Evolutionary conservation across 75 land plant species (phyloP).

Genomic region (Chamaecyparis obtusa): DNA sequence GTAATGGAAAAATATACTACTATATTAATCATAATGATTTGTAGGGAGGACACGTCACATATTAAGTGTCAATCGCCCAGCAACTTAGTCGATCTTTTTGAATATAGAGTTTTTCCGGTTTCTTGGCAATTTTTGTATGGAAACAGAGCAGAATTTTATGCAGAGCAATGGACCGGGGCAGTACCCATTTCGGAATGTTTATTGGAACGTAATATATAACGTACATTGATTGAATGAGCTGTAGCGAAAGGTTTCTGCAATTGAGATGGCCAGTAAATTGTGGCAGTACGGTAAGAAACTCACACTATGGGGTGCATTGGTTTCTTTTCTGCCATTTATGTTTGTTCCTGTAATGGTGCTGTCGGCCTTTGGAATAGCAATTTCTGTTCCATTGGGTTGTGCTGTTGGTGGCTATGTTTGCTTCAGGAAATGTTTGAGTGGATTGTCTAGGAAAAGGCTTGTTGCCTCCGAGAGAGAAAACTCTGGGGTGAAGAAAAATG

Average conservation of each 20-base stretch:
- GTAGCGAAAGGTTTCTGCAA: not conserved
- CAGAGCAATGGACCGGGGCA: not conserved
- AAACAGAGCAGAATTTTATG: not conserved
- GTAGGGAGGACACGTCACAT: not conserved
- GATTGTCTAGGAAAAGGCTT: not conserved
- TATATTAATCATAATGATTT: no score
- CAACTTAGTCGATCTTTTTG: not conserved
- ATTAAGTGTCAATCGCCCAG: not conserved
- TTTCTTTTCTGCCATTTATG: not conserved
- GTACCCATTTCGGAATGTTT: not conserved
- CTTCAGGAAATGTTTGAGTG: not conserved
- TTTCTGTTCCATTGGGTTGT: not conserved
- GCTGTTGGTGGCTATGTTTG: conserved; percentile 6
- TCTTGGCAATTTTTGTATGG: not conserved
- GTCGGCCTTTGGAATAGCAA: not conserved
- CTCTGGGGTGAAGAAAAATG: not conserved
- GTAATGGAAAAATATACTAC: no score
- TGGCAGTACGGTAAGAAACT: not conserved
- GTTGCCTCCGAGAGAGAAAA: not conserved
- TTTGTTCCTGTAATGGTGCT: not conserved
- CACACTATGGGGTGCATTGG: conserved; percentile 10
- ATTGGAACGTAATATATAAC: not conserved
- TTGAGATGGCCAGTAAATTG: conserved; percentile 7
- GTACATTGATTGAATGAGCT: not conserved
- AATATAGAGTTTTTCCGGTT: not conserved